phyloP scores from a whole-genome alignment of 2,329 filamentous ascomycete species.

The Alternaria triticimaculans region DNA sequence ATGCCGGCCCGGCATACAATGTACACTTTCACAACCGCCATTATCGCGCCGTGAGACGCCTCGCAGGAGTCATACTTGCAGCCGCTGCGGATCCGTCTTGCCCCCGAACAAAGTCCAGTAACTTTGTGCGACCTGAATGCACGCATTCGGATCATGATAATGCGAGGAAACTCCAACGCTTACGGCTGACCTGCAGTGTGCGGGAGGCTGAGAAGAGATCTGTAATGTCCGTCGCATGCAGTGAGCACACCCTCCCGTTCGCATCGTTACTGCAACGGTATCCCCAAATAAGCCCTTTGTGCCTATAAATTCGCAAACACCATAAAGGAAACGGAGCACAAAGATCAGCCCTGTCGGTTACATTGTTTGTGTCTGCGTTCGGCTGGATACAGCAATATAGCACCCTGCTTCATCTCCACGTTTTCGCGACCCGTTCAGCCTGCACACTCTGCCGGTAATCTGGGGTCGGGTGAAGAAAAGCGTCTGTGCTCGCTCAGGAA shows the following conservation, averaged over 20 bases:
- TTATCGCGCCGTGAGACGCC: neutral
- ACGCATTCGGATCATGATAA: conserved; percentile 1
- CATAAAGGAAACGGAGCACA: conserved; percentile 7
- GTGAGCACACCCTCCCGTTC: conserved; percentile 39
- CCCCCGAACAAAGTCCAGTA: conserved; percentile 3
- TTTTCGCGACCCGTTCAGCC: conserved; percentile 17
- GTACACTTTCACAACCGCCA: conserved; percentile 1
- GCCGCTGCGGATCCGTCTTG: conserved; percentile 12
- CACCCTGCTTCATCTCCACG: conserved; percentile 8
- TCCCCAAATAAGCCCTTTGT: neutral
- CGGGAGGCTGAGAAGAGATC: conserved; percentile 40
- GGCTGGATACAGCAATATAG: neutral
- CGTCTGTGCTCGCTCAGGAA: conserved; percentile 19
- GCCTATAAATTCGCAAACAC: neutral
- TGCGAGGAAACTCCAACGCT: conserved; percentile 8
- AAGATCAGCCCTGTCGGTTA: conserved; percentile 6
- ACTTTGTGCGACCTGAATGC: conserved; percentile 5
- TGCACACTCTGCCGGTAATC: conserved; percentile 18
- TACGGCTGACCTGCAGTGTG: conserved; percentile 18
- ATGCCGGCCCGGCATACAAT: conserved; percentile 5
- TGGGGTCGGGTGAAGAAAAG: conserved; percentile 12
- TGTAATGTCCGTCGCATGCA: conserved; percentile 33
- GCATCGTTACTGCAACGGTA: conserved; percentile 6
- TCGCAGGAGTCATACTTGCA: neutral
- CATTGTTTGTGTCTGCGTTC: conserved; percentile 11